Percentiles rank a stretch among this genome's conserved stretches.
phyloP scores from a whole-genome alignment of 495 filamentous ascomycete species.

The Clohesyomyces aquaticus region DNA sequence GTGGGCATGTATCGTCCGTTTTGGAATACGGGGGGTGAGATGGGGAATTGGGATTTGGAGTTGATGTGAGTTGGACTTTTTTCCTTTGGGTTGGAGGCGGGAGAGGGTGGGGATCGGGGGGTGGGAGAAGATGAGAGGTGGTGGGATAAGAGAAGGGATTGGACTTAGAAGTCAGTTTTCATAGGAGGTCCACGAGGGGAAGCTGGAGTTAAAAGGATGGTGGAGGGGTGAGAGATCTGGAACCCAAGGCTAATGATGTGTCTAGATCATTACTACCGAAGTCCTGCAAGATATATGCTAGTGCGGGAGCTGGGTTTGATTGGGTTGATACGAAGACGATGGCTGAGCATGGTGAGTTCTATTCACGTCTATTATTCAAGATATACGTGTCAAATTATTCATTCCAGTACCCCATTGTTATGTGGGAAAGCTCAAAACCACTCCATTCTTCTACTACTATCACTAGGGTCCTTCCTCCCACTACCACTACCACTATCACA shows the following conservation, averaged over 20 bases:
- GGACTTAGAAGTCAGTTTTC: too few species aligned
- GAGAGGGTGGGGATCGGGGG: background rate
- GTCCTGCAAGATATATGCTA: constrained; percentile 69
- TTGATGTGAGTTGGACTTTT: constrained; percentile 53
- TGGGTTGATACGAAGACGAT: constrained; percentile 74
- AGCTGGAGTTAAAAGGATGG: too few species aligned
- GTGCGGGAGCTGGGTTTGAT: constrained; percentile 75
- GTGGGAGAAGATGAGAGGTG: background rate
- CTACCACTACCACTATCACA: background rate
- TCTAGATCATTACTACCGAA: constrained; percentile 59
- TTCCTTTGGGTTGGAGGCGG: background rate
- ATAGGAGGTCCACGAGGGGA: too few species aligned
- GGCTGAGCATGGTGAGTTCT: constrained; percentile 63
- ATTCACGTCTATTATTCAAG: background rate
- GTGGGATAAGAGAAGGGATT: too few species aligned
- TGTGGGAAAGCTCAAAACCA: too few species aligned
- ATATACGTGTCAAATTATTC: too few species aligned
- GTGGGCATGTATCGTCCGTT: constrained; percentile 74
- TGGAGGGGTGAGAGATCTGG: too few species aligned
- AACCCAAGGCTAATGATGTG: constrained; percentile 7
- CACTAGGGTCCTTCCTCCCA: too few species aligned
- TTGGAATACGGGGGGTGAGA: constrained; percentile 79
- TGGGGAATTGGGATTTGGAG: constrained; percentile 76
- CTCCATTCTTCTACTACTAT: too few species aligned
- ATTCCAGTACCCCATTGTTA: too few species aligned